A percentile compares a stretch with the other conserved stretches of the same genome.
Evolutionary conservation across 257 asterid genomes (phyloP).

Genomic region (Knoxia roxburghii): DNA sequence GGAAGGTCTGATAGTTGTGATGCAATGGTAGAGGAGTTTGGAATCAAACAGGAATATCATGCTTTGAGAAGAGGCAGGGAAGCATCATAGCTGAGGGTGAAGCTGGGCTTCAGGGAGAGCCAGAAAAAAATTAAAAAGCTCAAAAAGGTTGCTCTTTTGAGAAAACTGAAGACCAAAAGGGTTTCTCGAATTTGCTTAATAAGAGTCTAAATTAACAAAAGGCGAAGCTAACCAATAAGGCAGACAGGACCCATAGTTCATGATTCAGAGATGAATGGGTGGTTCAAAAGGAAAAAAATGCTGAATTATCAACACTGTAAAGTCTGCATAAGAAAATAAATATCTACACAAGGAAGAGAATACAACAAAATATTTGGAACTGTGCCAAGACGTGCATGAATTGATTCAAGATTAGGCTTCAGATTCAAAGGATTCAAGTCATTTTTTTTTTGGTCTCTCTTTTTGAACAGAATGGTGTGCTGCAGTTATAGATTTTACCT

Average conservation of each 20-base stretch:
- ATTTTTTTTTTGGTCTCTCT: not conserved
- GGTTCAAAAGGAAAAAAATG: not conserved
- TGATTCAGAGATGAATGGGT: not conserved
- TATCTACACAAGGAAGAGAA: not conserved
- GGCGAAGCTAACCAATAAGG: not conserved
- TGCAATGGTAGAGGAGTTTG: not conserved
- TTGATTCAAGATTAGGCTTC: not conserved
- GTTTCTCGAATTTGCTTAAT: not conserved
- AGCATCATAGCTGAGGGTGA: not conserved
- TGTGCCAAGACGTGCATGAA: not conserved
- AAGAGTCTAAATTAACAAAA: not conserved
- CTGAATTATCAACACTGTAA: not conserved
- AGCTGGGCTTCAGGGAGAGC: not conserved
- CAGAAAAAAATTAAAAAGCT: not conserved
- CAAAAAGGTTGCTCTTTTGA: not conserved
- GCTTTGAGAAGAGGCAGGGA: not conserved
- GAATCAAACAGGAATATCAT: not conserved
- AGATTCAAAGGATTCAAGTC: not conserved
- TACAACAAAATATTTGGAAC: not conserved
- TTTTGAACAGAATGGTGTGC: not conserved
- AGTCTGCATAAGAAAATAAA: too few relatives aligned
- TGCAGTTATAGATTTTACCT: slow-evolving; percentile 25
- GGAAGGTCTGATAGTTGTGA: not conserved
- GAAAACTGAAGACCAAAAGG: too few relatives aligned
- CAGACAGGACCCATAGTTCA: not conserved